phyloP scores from a whole-genome alignment of 371 early-diverging fungal species.

The Saksenaea oblongispora region DNA sequence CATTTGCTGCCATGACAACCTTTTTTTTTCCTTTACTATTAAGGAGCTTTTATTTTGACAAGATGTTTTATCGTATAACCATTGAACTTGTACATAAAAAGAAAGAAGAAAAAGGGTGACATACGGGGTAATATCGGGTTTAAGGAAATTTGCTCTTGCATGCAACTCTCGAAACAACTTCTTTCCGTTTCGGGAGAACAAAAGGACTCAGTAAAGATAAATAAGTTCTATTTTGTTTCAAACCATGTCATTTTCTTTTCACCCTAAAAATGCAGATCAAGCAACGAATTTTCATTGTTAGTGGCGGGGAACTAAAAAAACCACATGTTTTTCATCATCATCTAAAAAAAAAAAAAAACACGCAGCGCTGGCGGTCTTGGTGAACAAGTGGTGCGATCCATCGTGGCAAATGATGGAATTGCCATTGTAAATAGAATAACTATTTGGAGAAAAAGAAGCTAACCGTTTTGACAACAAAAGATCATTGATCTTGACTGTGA shows the following conservation, averaged over 20 bases:
- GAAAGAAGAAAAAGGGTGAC: background rate
- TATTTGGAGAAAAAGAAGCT: background rate
- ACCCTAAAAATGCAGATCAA: constrained; percentile 19
- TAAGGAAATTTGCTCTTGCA: background rate
- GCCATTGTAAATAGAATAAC: constrained; percentile 24
- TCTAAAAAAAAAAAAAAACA: background rate
- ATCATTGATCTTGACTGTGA: constrained; percentile 55
- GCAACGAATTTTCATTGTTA: constrained; percentile 35
- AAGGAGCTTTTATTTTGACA: too few relatives aligned
- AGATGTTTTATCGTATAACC: too few relatives aligned
- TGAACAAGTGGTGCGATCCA: constrained; percentile 22
- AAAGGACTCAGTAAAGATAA: constrained; percentile 2
- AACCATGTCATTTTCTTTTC: background rate
- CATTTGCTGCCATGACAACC: too few relatives aligned
- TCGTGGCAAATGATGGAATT: constrained; percentile 25
- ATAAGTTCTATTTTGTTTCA: too few relatives aligned
- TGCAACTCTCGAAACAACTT: background rate
- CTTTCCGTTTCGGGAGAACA: constrained; percentile 27
- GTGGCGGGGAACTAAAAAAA: constrained; percentile 35
- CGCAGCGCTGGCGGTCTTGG: constrained; percentile 48
- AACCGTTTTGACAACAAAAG: constrained; percentile 11
- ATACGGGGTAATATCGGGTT: background rate
- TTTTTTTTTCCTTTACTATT: too few relatives aligned
- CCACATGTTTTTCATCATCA: background rate
- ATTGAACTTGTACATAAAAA: background rate